Conservation (phyloP, 768 basidiomycete genomes). For the Sarcodon sp. region DNA sequence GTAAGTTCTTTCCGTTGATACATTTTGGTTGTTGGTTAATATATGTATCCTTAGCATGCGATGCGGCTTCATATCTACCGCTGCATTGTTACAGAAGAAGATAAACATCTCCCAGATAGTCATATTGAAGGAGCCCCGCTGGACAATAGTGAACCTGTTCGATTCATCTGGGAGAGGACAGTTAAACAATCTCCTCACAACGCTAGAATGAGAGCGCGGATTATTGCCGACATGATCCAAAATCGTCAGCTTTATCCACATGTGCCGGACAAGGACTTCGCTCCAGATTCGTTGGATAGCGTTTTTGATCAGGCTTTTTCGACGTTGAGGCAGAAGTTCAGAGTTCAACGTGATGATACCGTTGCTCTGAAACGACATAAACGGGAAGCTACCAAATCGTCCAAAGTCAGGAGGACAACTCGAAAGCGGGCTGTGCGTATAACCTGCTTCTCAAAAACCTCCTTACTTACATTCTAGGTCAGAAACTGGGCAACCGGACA, state of each 20-base stretch:
- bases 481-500: slow-evolving; percentile 63
- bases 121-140: slow-evolving; percentile 40
- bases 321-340: slow-evolving; percentile 57
- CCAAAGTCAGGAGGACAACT: slow-evolving; percentile 43
- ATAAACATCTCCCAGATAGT: slow-evolving; percentile 48
- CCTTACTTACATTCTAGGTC: slow-evolving; percentile 1
- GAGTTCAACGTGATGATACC: slow-evolving; percentile 37
- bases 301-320: slow-evolving; percentile 63
- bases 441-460: background rate
- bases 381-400: slow-evolving; percentile 49
- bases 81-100: slow-evolving; percentile 41
- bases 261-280: slow-evolving; percentile 54
- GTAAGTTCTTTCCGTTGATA: slow-evolving; percentile 20
- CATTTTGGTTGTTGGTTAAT: background rate
- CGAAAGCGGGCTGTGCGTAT: slow-evolving; percentile 50
- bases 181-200: slow-evolving; percentile 66
- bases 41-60: slow-evolving; percentile 36
- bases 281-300: slow-evolving; percentile 42
- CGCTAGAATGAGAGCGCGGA: slow-evolving; percentile 51
- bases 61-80: slow-evolving; percentile 55
- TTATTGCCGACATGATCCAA: slow-evolving; percentile 46
- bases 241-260: slow-evolving; percentile 46
- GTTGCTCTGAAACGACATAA: slow-evolving; percentile 30
- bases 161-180: slow-evolving; percentile 75
- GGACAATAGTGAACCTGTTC: slow-evolving; percentile 38